Evolutionary conservation across 345 rosid species (phyloP).

Genomic region (Nasturtium officinale): DNA sequence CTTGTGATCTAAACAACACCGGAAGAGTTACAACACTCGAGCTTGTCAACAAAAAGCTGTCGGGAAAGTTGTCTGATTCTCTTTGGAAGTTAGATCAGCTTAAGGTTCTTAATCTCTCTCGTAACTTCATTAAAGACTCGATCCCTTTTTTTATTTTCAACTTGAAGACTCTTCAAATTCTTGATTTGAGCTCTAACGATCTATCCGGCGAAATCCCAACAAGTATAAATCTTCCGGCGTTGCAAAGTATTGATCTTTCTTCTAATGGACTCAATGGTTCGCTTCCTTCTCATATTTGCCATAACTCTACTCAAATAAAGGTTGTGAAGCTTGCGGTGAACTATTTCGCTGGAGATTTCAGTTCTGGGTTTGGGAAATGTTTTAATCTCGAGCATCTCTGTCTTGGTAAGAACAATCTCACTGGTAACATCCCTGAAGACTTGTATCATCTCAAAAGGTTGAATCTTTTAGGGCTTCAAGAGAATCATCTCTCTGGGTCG

Average conservation of each 20-base stretch:
- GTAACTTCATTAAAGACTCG: slow-evolving; percentile 49
- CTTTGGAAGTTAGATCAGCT: slow-evolving; percentile 53
- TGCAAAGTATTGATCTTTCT: slow-evolving; percentile 53
- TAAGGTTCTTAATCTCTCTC: slow-evolving; percentile 59
- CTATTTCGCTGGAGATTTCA: slow-evolving; percentile 58
- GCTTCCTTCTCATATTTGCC: slow-evolving; percentile 57
- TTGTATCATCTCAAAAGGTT: slow-evolving; percentile 53
- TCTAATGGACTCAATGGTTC: slow-evolving; percentile 51
- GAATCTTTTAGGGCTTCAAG: slow-evolving; percentile 51
- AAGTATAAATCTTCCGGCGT: slow-evolving; percentile 50
- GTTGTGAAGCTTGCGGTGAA: slow-evolving; percentile 51
- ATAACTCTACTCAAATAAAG: slow-evolving; percentile 46
- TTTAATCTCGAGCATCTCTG: slow-evolving; percentile 50
- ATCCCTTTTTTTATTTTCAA: slow-evolving; percentile 61
- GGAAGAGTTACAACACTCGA: slow-evolving; percentile 51
- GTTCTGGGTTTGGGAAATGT: slow-evolving; percentile 54
- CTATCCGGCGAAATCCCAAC: slow-evolving; percentile 53
- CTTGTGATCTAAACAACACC: slow-evolving; percentile 45
- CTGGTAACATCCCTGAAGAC: slow-evolving; percentile 55
- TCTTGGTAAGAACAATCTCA: slow-evolving; percentile 66
- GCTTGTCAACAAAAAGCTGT: slow-evolving; percentile 48
- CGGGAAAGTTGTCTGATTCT: slow-evolving; percentile 56
- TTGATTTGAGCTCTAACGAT: slow-evolving; percentile 66
- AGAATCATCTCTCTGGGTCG: slow-evolving; percentile 58
- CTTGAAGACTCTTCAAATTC: slow-evolving; percentile 46